These are phyloP conservation scores for Cymbopogon flexuosus DNA, from an alignment of 202 grass and related monocot species.

Conservation along the genomic window DNA sequence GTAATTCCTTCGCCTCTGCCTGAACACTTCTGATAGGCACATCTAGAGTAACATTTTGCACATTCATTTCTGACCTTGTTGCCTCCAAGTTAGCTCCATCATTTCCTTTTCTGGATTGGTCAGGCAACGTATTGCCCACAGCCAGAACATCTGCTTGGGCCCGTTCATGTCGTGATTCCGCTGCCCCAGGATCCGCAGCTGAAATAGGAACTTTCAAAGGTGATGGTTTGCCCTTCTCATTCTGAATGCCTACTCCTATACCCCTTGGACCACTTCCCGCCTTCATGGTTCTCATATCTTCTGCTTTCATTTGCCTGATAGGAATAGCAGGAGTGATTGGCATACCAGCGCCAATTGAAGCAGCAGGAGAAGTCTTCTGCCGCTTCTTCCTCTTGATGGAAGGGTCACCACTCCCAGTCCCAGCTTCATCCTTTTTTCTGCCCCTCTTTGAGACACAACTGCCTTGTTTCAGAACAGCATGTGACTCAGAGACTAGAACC, in stretches of 20 bases:
- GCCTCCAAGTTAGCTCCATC: background rate
- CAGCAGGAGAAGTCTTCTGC: slow-evolving; percentile 6
- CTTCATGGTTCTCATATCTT: slow-evolving; percentile 28
- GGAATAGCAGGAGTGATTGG: slow-evolving; percentile 39
- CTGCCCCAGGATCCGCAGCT: background rate
- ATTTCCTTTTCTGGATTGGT: slow-evolving; percentile 16
- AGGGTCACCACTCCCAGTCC: slow-evolving; percentile 8
- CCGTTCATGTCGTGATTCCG: background rate
- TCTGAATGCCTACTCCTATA: background rate
- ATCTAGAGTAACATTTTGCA: slow-evolving; percentile 6
- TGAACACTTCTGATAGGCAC: no score
- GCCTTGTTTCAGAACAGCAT: background rate
- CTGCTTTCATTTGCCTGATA: slow-evolving; percentile 44
- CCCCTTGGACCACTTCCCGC: slow-evolving; percentile 4
- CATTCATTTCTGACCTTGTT: background rate
- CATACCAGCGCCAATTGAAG: background rate
- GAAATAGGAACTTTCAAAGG: background rate
- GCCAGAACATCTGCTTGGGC: background rate
- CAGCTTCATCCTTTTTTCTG: slow-evolving; percentile 31
- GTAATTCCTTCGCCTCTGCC: background rate
- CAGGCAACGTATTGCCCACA: background rate
- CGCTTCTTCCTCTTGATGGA: slow-evolving; percentile 35
- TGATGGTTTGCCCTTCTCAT: slow-evolving; percentile 6
- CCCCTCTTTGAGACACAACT: slow-evolving; percentile 29
- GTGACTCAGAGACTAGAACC: background rate